Evolutionary conservation across 2,329 filamentous ascomycete species (phyloP), one percentile per base, ranked within the genome.

Genomic region (Xylaria sp.): DNA sequence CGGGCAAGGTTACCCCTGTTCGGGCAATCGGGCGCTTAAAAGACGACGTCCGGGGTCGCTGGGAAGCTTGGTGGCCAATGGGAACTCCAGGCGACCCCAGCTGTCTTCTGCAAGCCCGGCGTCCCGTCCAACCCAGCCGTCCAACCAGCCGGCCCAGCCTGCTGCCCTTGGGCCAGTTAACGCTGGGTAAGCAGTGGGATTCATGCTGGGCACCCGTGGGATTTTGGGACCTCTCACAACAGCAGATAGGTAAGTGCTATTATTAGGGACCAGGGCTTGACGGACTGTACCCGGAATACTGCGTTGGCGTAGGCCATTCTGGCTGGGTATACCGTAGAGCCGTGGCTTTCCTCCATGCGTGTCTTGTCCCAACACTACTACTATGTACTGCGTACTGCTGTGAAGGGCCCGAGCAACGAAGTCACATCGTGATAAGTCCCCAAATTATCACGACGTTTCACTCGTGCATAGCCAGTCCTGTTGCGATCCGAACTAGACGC

Each of bases 71-170:
- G 40, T 38, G 44, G 37, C 68, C 67, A 70, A 70, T 69, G 57
- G 46, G 5, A 59, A 52, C 22, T 52, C 50, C 18, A 52, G 57
- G 60, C 56, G 57, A 51, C 51, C 50, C 55, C 37, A 54, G 60
- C 59, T 60, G 50, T 64, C 56, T 54, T 50, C 53, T 61, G 59
- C 59, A 54, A 64, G 59, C 61, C 66, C 58, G 53, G 54, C 58
- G 51, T 59, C 54, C 58, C 57, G 63, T 61, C 67, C 68, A 70
- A 69, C 68, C n/a, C n/a, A n/a, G n/a, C n/a, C n/a, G n/a, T n/a
- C n/a, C n/a, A n/a, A n/a, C n/a, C n/a, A n/a, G n/a, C n/a, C n/a
- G n/a, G n/a, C n/a, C n/a, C 67, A 70, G 62, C 61, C 60, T 39
- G 50, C 55, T 45, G 24, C 48, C 55, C 56, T 55, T 49, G 53